Base-by-base conservation (phyloP, 2,329 filamentous ascomycete genomes). In the Corniculantispora saksenae region DNA sequence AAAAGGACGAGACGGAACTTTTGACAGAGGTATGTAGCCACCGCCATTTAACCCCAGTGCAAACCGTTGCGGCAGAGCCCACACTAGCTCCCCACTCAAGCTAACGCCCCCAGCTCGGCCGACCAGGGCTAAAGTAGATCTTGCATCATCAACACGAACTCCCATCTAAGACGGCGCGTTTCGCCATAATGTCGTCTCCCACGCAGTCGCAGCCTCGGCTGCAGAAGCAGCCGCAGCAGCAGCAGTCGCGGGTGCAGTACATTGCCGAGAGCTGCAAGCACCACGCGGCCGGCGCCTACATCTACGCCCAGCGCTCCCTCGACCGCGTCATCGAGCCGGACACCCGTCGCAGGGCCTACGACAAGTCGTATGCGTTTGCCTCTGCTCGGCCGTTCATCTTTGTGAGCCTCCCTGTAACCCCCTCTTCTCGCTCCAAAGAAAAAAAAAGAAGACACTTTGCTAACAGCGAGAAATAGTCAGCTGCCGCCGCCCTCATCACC, bases 371-470 rank as follows among this genome's bases (percentile, higher is more conserved):
- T 43, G 73, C 78, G 6, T 90, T 91, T 71, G 86, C 89, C 19
- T 76, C 82, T 7, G 79, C 83, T 57, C 89, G 90, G 64, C 92
- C 92, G 2, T 79, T 92, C 67, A 79, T 93, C 51, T 88, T 90
- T 63, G 91, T 92, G 81, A 25, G 88, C 75, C 53, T 35, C 25
- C 1, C 19, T 3, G n/a, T n/a, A n/a, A 27, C 13, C 23, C 9
- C 27, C 29, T 45, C 19, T 23, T 43, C 56, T 4, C n/a, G n/a
- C n/a, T n/a, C n/a, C n/a, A n/a, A n/a, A n/a, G n/a, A n/a, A n/a
- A n/a, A n/a, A n/a, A n/a, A n/a, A n/a, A n/a, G n/a, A n/a, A n/a
- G n/a, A 3, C 32, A 43, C 38, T 43, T 13, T 15, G 10, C 38
- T 12, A 2, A 68, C 23, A 5, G 17, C 27, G n/a, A 45, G 2